Conservation (phyloP, 78 protist genomes). For the Chrysochromulina tobinii region DNA sequence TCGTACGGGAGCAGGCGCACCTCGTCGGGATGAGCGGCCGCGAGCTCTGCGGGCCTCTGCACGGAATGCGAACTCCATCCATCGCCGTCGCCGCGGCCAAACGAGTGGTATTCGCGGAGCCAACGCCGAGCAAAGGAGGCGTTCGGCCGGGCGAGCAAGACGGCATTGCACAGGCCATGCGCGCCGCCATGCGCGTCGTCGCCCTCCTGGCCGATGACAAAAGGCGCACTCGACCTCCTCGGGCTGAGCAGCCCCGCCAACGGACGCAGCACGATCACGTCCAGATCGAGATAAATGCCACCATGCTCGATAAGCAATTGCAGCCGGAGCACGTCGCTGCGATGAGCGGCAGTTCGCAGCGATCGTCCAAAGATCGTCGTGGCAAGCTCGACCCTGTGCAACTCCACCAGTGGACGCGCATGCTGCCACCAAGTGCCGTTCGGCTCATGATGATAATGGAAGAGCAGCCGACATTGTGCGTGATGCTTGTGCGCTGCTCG, state of each 20-base stretch:
- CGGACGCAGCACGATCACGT: slow-evolving; percentile 9
- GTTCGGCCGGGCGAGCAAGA: background rate
- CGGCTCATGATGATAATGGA: background rate
- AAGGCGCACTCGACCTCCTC: too few relatives aligned
- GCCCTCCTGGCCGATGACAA: background rate
- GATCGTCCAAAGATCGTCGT: background rate
- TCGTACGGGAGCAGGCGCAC: background rate
- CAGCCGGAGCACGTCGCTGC: slow-evolving; percentile 5
- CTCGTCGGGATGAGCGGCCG: background rate
- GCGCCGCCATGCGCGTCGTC: background rate
- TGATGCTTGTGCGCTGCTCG: background rate
- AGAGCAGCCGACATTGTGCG: background rate
- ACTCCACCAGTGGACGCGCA: background rate
- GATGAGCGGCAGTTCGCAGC: background rate
- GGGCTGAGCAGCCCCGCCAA: background rate
- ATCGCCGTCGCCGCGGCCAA: background rate
- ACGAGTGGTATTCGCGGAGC: background rate
- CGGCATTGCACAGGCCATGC: slow-evolving; percentile 21
- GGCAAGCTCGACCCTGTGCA: background rate
- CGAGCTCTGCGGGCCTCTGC: background rate
- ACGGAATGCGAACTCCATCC: background rate
- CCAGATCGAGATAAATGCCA: slow-evolving; percentile 21
- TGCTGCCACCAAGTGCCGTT: background rate
- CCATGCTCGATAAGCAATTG: background rate
- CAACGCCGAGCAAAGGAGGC: background rate